A percentile compares a stretch with the other conserved stretches of the same genome.
Evolutionary conservation across 768 basidiomycete species (phyloP).

Genomic region (Baorangia bicolor): DNA sequence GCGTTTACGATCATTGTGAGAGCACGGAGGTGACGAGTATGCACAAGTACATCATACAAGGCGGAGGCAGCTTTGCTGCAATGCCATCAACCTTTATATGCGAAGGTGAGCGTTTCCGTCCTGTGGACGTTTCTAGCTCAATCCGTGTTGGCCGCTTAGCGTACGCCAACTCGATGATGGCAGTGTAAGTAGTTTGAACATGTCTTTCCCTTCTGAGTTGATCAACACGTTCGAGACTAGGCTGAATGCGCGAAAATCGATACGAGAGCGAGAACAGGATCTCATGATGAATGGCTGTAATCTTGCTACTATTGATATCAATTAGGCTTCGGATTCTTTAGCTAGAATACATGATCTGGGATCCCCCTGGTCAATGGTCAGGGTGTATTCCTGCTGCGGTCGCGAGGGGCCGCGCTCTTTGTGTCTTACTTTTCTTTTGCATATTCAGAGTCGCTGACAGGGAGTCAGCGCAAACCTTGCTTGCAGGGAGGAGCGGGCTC

Average conservation of each 20-base stretch:
- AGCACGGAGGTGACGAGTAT: background rate
- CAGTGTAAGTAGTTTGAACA: conserved; percentile 1
- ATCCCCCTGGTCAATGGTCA: too few relatives aligned
- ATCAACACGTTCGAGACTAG: background rate
- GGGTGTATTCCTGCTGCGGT: too few relatives aligned
- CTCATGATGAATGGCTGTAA: background rate
- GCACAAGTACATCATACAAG: background rate
- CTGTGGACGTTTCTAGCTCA: background rate
- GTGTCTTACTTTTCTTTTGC: too few relatives aligned
- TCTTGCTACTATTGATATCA: conserved; percentile 3
- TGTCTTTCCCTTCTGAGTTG: background rate
- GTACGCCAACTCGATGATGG: conserved; percentile 16
- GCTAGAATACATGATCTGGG: too few relatives aligned
- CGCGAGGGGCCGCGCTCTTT: too few relatives aligned
- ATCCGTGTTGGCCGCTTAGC: background rate
- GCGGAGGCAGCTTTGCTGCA: background rate
- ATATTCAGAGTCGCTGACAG: too few relatives aligned
- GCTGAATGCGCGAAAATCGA: conserved; percentile 10
- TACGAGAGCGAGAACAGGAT: conserved; percentile 2
- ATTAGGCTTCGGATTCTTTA: conserved; percentile 33
- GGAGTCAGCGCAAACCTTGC: too few relatives aligned
- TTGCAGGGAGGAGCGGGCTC: too few relatives aligned
- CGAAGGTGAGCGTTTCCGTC: background rate
- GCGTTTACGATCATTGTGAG: too few relatives aligned
- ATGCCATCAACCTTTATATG: conserved; percentile 1